phyloP scores from a whole-genome alignment of 768 basidiomycete species.

The Cystobasidium tubakii region DNA sequence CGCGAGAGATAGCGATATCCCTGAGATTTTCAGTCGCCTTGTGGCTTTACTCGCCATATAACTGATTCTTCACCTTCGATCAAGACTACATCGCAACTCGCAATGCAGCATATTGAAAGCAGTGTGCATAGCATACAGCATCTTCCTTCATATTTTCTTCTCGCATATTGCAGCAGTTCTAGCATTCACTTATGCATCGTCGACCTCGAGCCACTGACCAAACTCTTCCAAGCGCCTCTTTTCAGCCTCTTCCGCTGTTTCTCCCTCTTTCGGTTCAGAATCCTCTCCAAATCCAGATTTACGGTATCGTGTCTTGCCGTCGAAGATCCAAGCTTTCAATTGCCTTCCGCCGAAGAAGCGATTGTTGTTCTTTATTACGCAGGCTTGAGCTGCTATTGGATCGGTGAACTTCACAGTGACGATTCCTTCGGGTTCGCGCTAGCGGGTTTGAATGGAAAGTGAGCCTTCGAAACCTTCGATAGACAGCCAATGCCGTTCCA shows the following conservation, averaged over 20 bases:
- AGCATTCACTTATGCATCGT: not conserved
- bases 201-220: conserved; percentile 32
- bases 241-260: conserved; percentile 24
- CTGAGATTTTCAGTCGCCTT: no score
- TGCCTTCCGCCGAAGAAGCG: conserved; percentile 79
- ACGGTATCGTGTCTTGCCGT: conserved; percentile 55
- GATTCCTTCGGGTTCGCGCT: conserved; percentile 88
- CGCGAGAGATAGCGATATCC: not conserved
- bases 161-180: not conserved
- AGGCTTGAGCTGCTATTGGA: conserved; percentile 84
- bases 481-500: no score
- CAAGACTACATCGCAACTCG: no score
- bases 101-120: no score
- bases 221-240: conserved; percentile 28
- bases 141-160: not conserved
- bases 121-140: not conserved
- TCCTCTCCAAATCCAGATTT: conserved; percentile 38
- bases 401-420: conserved; percentile 97
- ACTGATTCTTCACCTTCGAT: no score
- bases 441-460: conserved; percentile 36
- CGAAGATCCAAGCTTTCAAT: conserved; percentile 73
- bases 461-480: not conserved
- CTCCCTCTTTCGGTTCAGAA: conserved; percentile 27
- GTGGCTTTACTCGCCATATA: no score
- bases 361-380: conserved; percentile 91